Conservation (phyloP, 2,329 filamentous ascomycete genomes). For the Pseudogymnoascus sp. region DNA sequence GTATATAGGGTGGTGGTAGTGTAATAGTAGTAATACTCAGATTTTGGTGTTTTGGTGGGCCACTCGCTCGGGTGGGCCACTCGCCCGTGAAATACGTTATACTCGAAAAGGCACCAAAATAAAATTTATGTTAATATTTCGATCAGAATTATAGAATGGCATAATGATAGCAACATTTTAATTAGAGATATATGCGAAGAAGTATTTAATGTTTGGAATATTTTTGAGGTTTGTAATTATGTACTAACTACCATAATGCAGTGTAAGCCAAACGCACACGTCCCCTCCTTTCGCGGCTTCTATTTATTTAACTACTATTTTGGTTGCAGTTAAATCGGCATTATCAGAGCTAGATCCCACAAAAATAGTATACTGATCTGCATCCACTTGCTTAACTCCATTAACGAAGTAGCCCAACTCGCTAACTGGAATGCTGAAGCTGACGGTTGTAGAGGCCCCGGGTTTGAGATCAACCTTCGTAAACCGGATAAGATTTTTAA, state of each 20-base stretch:
- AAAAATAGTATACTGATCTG: not conserved
- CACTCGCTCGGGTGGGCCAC: too few relatives aligned
- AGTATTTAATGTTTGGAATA: not conserved
- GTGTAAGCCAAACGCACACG: not conserved
- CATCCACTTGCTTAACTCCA: not conserved
- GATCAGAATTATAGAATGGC: not conserved
- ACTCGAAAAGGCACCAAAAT: not conserved
- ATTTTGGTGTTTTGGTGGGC: too few relatives aligned
- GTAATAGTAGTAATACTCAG: too few relatives aligned
- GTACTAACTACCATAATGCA: not conserved
- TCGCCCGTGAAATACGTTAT: too few relatives aligned
- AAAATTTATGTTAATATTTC: too few relatives aligned
- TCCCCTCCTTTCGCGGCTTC: not conserved
- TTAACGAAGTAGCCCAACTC: not conserved
- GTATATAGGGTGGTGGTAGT: too few relatives aligned
- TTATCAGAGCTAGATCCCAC: not conserved
- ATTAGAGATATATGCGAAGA: not conserved
- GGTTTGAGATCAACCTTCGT: not conserved
- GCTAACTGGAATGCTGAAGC: not conserved
- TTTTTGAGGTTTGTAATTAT: not conserved
- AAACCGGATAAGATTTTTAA: constrained; percentile 1
- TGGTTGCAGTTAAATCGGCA: not conserved
- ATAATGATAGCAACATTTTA: not conserved
- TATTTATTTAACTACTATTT: not conserved
- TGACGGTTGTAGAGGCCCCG: not conserved